phyloP scores from a whole-genome alignment of 495 filamentous ascomycete species.

The Aspergillus steynii region DNA sequence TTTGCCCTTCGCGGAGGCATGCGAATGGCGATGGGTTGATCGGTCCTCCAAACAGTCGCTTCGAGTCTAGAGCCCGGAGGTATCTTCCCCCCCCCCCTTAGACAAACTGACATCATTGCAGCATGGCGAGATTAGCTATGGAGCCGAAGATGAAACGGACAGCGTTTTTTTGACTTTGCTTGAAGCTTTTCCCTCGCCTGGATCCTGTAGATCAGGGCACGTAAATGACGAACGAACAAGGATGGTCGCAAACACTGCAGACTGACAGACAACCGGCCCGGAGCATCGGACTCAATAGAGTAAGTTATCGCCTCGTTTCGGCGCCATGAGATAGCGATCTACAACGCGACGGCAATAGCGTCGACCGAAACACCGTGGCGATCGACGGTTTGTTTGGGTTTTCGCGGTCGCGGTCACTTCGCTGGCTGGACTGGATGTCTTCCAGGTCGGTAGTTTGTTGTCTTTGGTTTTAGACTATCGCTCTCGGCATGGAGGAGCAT shows the following conservation, averaged over 20 bases:
- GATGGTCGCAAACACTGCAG: background rate
- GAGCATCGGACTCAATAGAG: background rate
- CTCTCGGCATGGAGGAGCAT: background rate
- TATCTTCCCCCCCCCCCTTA: background rate
- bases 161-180: background rate
- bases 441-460: background rate
- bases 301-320: background rate
- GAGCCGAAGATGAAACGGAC: background rate
- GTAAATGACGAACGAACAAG: background rate
- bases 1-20: background rate
- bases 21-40: background rate
- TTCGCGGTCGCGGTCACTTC: background rate
- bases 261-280: too few relatives aligned
- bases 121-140: background rate
- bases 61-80: background rate
- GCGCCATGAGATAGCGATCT: constrained; percentile 6
- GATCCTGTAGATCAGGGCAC: background rate
- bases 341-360: constrained; percentile 5
- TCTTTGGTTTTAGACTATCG: background rate
- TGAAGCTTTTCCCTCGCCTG: background rate
- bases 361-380: background rate
- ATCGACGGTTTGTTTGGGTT: background rate
- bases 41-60: background rate
- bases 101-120: background rate
- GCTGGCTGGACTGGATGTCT: background rate